Base-by-base conservation (phyloP, 306 rosid species). In the Medicago arabica region DNA sequence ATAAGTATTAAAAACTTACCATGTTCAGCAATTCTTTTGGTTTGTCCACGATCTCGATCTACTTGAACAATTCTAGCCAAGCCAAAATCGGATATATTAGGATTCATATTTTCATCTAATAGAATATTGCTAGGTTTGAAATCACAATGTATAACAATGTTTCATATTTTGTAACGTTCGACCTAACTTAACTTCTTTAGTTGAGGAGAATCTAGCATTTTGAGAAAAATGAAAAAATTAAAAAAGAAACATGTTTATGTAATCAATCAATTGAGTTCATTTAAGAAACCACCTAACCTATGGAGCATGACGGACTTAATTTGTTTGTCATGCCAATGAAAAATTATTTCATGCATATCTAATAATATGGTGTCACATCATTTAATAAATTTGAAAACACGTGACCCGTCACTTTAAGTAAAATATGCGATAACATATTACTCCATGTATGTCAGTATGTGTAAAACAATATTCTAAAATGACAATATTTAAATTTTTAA, bases 51-150 rank as follows among this genome's bases (percentile, higher is more conserved):
- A 9, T 4, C 55, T 66, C 77, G 51, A 53, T 80, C 79, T 10
- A n/a, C 58, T n/a, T 4, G 43, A 44, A 77, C 67, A 60, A 86
- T 80, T 57, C 59, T 80, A 0, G 83, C 87, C 75, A 80, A 69
- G 0, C 89, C 87, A 80, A 86, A 86, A 67, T 86, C 83, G 5
- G 83, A 83, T 0, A 86, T 83, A 71, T 86, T 86, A 2, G 80
- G 77, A 16, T 80, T 74, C 80, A 80, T 73, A 8, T 77, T 75
- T 9, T 23, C n/a, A 13, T 83, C 83, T 74, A 86, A 8, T 4
- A 86, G 8, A 11, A 86, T 21, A 60, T 83, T 86, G 10, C 82
- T 83, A 0, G 83, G 70, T 46, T 86, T 86, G 1, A 86, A 47
- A 74, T 86, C 83, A 59, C 83, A 83, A 1, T 86, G 87, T 74